Percentiles rank a stretch among this genome's conserved stretches.
These are phyloP conservation scores for Hericium erinaceus DNA, from an alignment of 768 basidiomycete genomes.

Conservation along the genomic window DNA sequence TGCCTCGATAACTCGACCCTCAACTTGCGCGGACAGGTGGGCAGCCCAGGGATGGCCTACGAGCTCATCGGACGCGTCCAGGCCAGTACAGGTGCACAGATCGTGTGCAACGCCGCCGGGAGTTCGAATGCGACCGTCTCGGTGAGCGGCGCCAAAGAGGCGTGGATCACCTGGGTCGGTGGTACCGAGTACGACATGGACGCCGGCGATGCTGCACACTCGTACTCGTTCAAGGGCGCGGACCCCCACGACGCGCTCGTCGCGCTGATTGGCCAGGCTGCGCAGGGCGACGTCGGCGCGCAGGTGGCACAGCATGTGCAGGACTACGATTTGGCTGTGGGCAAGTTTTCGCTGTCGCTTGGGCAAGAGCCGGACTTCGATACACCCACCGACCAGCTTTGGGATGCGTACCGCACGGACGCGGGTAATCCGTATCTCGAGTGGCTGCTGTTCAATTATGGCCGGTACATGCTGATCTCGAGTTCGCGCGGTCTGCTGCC, in stretches of 20 bases:
- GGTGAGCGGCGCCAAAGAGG: constrained; percentile 37
- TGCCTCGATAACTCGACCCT: constrained; percentile 51
- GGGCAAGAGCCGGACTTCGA: constrained; percentile 47
- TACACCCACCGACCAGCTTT: constrained; percentile 51
- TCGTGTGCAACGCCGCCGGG: constrained; percentile 23
- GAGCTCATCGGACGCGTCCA: constrained; percentile 49
- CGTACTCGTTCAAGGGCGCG: constrained; percentile 53
- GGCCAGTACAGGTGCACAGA: constrained; percentile 19
- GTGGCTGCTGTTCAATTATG: constrained; percentile 67
- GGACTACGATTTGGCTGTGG: constrained; percentile 36
- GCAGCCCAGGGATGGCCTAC: constrained; percentile 54
- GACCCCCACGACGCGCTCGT: constrained; percentile 48
- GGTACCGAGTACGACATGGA: constrained; percentile 59
- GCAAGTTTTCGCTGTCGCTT: constrained; percentile 46
- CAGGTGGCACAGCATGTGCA: constrained; percentile 39
- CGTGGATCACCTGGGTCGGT: constrained; percentile 69
- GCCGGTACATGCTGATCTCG: constrained; percentile 54
- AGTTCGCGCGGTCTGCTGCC: constrained; percentile 58
- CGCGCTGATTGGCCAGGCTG: constrained; percentile 22
- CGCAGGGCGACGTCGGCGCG: constrained; percentile 8
- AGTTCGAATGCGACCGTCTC: constrained; percentile 31
- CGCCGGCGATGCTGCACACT: constrained; percentile 45
- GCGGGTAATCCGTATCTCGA: constrained; percentile 58
- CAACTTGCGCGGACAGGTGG: constrained; percentile 39
- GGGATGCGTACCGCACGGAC: constrained; percentile 41